Base-by-base conservation (phyloP, 208 protist genomes). In the Naegleria gruberi region DNA sequence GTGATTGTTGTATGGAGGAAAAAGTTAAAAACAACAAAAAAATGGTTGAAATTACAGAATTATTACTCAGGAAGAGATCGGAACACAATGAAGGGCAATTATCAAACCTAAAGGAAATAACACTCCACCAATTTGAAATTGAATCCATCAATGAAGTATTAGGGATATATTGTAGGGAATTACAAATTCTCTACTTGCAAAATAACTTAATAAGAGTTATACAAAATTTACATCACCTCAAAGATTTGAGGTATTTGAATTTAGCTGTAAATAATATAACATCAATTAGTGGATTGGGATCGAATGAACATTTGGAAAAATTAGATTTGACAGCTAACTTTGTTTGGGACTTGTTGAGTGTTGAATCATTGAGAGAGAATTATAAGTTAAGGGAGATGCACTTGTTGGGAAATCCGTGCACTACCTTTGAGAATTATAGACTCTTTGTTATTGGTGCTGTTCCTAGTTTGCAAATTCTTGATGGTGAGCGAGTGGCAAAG, bases 311-410 rank as follows among this genome's bases (percentile, higher is more conserved):
- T 19, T 94, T 99, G 26, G 95, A 95, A 89, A 97, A 98, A 90
- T 94, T 99, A 4, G 98, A 99, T 89, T 93, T 99, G 47, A 99
- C 98, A n/a, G 90, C 96, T 42, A 99, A 99, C 93, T 99, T 98
- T 90, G 94, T 99, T 37, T 94, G 89, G 0, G 96, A 98, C 82
- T 90, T 98, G n/a, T 94, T 92, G 7, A 95, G 90, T 46, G 93
- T 98, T 8, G 89, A 93, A 51, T 91, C 88, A 0, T 94, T 99
- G 86, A 92, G 90, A 42, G 93, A 93, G 7, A 98, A 98, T 91
- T 91, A 93, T 5, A 93, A 95, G 77, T 93, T 99, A 0, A 92
- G 93, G 19, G 94, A 97, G 26, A 93, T 98, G 43, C 97, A 98
- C 91, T 92, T 99, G 23, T 97, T 96, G 0, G 98, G 98, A 17